Evolutionary conservation across 441 rosid species (phyloP), one percentile per base, ranked within the genome.

Genomic region (Metrosideros polymorpha): DNA sequence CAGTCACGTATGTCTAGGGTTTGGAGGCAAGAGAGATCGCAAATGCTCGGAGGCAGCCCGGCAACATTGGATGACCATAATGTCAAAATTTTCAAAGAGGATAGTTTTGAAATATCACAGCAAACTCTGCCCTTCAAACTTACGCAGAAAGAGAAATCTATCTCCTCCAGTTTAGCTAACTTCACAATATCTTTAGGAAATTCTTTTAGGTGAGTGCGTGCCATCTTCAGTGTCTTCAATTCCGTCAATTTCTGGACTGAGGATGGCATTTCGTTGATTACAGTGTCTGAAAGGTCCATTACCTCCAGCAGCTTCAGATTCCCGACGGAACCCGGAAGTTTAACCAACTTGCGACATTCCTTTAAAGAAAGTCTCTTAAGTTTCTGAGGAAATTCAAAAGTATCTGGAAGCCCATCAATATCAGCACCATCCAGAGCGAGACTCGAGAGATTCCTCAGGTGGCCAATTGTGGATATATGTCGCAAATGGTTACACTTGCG

Each of bases 121-220:
- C 15, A 3, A 25, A 27, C 61, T 25, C 27, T 2, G 15, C 61
- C 30, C 61, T 5, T 30, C 29, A 56, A 10, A 56, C 0, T 27
- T 56, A 1, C 27, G 61, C 61, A 56, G 3, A 3, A 2, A 12
- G 61, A 56, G 3, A 27, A 27, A 27, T 56, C 61, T 1, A 56
- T 56, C 30, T 56, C 61, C 2, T 56, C 29, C 29, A 56, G 61
- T 2, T 56, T 27, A 14, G 4, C 1, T 12, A 56, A 56, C 29
- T 25, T 56, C 15, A 5, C 14, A 10, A 56, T 25, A 12, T 56
- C 6, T 4, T 56, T 4, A 12, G 61, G 61, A 56, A 56, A 25
- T 25, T 55, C 10, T 55, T 12, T 1, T 10, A 55, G 61, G 3
- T 0, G 15, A 9, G 15, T 55, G 15, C 3, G 0, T 55, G 5